Evolutionary conservation across 768 basidiomycete species (phyloP).

Genomic region (Chalciporus piperatus): DNA sequence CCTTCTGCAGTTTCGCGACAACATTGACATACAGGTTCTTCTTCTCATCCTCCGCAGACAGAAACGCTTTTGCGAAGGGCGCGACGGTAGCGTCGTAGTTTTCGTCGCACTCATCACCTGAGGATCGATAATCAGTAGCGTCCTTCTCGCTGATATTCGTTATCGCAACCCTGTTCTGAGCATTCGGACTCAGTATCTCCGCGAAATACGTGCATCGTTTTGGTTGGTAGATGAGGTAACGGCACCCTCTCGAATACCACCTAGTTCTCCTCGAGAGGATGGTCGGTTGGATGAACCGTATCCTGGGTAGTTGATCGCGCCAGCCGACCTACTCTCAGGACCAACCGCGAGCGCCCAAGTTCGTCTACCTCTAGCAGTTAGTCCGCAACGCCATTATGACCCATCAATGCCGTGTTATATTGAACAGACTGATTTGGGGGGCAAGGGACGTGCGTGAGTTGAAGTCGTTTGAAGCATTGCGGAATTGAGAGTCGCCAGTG

Average conservation of each 20-base stretch:
- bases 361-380: constrained; percentile 18
- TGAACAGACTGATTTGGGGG: constrained; percentile 22
- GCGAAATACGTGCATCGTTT: constrained; percentile 11
- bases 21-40: constrained; percentile 37
- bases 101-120: constrained; percentile 7
- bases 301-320: constrained; percentile 29
- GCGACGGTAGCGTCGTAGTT: constrained; percentile 29
- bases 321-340: constrained; percentile 9
- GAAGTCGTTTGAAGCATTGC: constrained; percentile 10
- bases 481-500: constrained; percentile 20
- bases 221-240: neutral
- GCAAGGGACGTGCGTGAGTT: constrained; percentile 6
- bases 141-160: constrained; percentile 40
- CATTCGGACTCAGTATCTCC: constrained; percentile 31
- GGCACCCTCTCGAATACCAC: constrained; percentile 24
- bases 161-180: constrained; percentile 39
- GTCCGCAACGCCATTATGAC: constrained; percentile 18
- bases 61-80: constrained; percentile 19
- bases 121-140: constrained; percentile 34
- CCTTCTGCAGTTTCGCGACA: constrained; percentile 36
- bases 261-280: constrained; percentile 14
- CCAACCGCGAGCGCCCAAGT: constrained; percentile 11
- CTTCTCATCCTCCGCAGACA: constrained; percentile 48
- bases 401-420: constrained; percentile 29
- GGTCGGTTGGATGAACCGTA: constrained; percentile 19